phyloP scores from a whole-genome alignment of 1,139 yeast species.

The Candida tropicalis region DNA sequence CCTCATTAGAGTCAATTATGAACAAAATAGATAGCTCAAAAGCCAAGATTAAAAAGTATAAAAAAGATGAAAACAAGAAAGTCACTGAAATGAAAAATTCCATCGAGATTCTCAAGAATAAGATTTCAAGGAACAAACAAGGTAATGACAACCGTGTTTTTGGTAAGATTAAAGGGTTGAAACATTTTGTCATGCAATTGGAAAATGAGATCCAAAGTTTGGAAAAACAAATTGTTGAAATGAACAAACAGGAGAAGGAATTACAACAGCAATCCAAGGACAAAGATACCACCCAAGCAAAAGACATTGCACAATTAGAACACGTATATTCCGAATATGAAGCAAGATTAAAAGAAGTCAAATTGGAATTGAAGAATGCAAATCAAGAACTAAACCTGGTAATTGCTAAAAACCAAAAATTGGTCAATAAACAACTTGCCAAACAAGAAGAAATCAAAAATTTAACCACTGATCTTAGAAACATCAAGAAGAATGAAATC shows the following conservation, averaged over 20 bases:
- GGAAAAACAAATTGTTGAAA: slow-evolving; percentile 23
- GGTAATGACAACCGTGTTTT: slow-evolving; percentile 32
- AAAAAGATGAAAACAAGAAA: slow-evolving; percentile 63
- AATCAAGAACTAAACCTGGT: slow-evolving; percentile 26
- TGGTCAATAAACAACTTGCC: slow-evolving; percentile 26
- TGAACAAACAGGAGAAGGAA: slow-evolving; percentile 20
- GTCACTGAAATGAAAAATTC: slow-evolving; percentile 55
- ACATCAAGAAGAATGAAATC: slow-evolving; percentile 31
- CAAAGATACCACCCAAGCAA: slow-evolving; percentile 24
- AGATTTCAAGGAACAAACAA: slow-evolving; percentile 42
- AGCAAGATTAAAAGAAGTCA: slow-evolving; percentile 25
- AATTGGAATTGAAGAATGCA: slow-evolving; percentile 24
- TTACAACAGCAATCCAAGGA: slow-evolving; percentile 21
- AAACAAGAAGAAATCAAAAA: slow-evolving; percentile 30
- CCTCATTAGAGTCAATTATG: slow-evolving; percentile 63
- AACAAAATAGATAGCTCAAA: slow-evolving; percentile 55
- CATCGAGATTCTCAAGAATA: slow-evolving; percentile 55
- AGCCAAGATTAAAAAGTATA: slow-evolving; percentile 55
- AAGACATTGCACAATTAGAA: slow-evolving; percentile 29
- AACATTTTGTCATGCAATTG: slow-evolving; percentile 44
- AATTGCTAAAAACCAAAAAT: slow-evolving; percentile 30
- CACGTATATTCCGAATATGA: slow-evolving; percentile 29
- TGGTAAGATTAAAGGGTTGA: slow-evolving; percentile 46
- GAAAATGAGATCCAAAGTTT: slow-evolving; percentile 39
- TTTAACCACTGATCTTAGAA: slow-evolving; percentile 31